Conservation (phyloP, 202 grass and related monocot species). For the Saccharum hybrid region DNA sequence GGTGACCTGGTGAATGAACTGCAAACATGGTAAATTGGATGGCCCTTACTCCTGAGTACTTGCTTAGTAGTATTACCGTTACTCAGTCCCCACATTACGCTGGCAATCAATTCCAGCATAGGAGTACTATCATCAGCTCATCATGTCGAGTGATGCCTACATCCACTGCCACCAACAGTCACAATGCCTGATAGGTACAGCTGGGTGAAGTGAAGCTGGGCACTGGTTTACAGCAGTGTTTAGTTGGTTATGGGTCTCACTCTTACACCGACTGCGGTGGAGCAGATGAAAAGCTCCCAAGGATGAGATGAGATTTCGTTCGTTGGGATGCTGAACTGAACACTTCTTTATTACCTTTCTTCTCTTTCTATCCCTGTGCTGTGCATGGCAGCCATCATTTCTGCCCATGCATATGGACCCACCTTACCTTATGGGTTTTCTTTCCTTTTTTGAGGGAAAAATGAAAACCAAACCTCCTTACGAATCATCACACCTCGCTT, state of each 20-base stretch:
- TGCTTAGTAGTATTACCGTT: neutral
- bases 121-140: slow-evolving; percentile 2
- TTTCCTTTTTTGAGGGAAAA: neutral
- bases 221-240: too few relatives aligned
- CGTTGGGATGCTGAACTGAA: slow-evolving; percentile 41
- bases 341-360: slow-evolving; percentile 29
- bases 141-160: neutral
- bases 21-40: slow-evolving; percentile 9
- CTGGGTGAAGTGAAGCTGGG: slow-evolving; percentile 39
- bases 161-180: slow-evolving; percentile 28
- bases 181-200: neutral
- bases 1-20: neutral
- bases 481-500: slow-evolving; percentile 11
- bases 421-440: neutral
- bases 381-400: slow-evolving; percentile 43
- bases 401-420: slow-evolving; percentile 42
- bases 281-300: slow-evolving; percentile 42
- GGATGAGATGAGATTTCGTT: slow-evolving; percentile 36
- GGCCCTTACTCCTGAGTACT: neutral
- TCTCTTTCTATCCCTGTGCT: slow-evolving; percentile 47
- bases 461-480: neutral
- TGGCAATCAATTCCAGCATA: slow-evolving; percentile 9
- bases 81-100: neutral
- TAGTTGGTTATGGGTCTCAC: neutral
- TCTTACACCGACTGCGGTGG: slow-evolving; percentile 35